Evolutionary conservation across 805 yeast genomes (phyloP).

Genomic region (Huiozyma naganishii): DNA sequence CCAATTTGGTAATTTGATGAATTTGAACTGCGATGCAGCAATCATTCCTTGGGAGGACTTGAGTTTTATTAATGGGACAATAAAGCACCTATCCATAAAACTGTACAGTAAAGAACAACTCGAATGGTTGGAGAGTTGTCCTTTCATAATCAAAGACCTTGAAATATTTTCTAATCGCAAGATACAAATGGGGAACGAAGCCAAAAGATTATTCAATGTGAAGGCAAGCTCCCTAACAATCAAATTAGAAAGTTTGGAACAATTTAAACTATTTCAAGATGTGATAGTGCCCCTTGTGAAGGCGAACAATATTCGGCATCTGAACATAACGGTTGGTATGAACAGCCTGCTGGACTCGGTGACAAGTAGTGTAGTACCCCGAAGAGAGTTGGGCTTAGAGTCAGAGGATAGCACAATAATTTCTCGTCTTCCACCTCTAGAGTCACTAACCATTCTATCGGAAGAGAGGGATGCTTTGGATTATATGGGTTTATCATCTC

Average conservation of each 20-base stretch:
- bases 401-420: constrained; percentile 6
- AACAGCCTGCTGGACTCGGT: constrained; percentile 7
- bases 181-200: neutral
- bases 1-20: constrained; percentile 9
- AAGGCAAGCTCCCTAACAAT: constrained; percentile 1
- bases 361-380: neutral
- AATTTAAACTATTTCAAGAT: constrained; percentile 12
- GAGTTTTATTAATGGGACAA: neutral
- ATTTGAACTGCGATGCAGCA: constrained; percentile 8
- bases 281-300: constrained; percentile 8
- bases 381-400: constrained; percentile 3
- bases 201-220: neutral
- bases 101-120: constrained; percentile 11
- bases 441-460: constrained; percentile 1
- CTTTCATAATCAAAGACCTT: constrained; percentile 5
- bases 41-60: constrained; percentile 17
- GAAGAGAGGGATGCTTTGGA: neutral
- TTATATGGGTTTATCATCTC: neutral
- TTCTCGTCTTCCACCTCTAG: constrained; percentile 7
- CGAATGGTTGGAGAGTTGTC: constrained; percentile 14
- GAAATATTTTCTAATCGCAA: constrained; percentile 1
- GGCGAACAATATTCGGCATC: neutral
- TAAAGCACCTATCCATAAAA: constrained; percentile 2
- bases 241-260: constrained; percentile 10
- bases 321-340: constrained; percentile 9